These are phyloP conservation scores for Backusella australiensis DNA, from an alignment of 192 early-diverging fungal genomes.

Conservation along the genomic window DNA sequence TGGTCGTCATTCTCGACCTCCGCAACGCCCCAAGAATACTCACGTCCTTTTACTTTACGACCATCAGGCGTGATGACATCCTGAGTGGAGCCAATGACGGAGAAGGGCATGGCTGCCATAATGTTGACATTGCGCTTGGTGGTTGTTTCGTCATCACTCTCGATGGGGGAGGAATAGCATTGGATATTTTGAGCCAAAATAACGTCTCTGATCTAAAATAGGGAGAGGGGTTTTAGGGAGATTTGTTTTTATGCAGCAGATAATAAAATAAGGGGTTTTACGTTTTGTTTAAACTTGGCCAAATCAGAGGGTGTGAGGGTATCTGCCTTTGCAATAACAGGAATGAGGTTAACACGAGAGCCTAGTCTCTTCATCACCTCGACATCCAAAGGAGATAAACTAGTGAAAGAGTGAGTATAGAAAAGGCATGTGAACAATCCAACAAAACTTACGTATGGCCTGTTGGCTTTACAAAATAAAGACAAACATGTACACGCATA, in stretches of 20 bases:
- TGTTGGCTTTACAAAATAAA: conserved; percentile 97
- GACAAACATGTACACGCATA: conserved; percentile 89
- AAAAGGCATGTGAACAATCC: background rate
- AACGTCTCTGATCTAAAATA: conserved; percentile 65
- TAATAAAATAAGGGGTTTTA: conserved; percentile 35
- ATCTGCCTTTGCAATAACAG: conserved; percentile 92
- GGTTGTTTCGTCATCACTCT: conserved; percentile 77
- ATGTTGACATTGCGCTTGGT: conserved; percentile 84
- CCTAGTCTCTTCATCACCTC: conserved; percentile 95
- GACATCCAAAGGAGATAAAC: conserved; percentile 82
- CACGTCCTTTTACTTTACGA: conserved; percentile 83
- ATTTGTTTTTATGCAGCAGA: background rate
- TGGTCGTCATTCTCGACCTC: conserved; percentile 97
- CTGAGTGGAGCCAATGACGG: conserved; percentile 89
- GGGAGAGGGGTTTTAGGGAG: conserved; percentile 1
- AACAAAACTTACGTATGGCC: conserved; percentile 74
- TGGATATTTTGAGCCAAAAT: conserved; percentile 83
- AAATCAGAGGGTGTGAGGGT: conserved; percentile 85
- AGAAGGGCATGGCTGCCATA: conserved; percentile 92
- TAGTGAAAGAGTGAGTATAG: conserved; percentile 9
- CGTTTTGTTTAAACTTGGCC: conserved; percentile 82
- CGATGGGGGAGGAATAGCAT: conserved; percentile 78
- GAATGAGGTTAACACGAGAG: conserved; percentile 90
- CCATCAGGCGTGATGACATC: conserved; percentile 84
- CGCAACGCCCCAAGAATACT: conserved; percentile 93